phyloP scores from a whole-genome alignment of 225 moss, liverwort and hornwort species.

The Marchantia polymorpha region DNA sequence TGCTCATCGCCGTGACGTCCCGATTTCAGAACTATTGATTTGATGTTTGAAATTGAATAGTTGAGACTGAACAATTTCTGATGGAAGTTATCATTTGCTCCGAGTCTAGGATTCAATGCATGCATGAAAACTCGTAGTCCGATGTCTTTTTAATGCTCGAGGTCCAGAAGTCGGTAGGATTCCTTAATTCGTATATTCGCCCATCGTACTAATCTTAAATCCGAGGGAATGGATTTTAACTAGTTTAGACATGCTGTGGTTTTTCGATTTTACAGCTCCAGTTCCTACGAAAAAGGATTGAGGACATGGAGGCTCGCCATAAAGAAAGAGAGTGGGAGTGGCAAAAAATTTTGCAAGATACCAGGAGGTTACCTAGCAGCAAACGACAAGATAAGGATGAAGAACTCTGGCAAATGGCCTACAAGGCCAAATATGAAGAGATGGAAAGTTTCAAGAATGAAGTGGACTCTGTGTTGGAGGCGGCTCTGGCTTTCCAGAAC shows the following conservation, averaged over 20 bases:
- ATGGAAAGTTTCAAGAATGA: constrained; percentile 28
- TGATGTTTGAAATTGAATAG: no score
- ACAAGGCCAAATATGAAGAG: constrained; percentile 26
- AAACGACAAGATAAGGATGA: constrained; percentile 21
- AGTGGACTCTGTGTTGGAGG: constrained; percentile 24
- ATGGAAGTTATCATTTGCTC: no score
- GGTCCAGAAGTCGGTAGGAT: no score
- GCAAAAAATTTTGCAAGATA: constrained; percentile 22
- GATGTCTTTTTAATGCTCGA: no score
- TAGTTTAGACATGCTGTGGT: neutral
- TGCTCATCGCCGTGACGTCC: no score
- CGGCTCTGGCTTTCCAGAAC: constrained; percentile 26
- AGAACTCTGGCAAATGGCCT: constrained; percentile 20
- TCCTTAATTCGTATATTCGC: no score
- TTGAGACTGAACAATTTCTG: no score
- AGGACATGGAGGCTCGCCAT: constrained; percentile 40
- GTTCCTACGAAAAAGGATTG: constrained; percentile 26
- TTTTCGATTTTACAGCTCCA: constrained; percentile 23
- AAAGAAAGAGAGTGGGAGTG: constrained; percentile 30
- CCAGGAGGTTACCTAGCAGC: constrained; percentile 11
- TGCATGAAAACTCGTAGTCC: no score
- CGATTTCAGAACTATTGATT: no score
- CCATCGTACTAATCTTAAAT: no score
- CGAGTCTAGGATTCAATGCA: no score
- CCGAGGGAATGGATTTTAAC: neutral